These are phyloP conservation scores for Cyclostephanos tholiformis DNA, from an alignment of 108 stramenopile species.

Conservation along the genomic window DNA sequence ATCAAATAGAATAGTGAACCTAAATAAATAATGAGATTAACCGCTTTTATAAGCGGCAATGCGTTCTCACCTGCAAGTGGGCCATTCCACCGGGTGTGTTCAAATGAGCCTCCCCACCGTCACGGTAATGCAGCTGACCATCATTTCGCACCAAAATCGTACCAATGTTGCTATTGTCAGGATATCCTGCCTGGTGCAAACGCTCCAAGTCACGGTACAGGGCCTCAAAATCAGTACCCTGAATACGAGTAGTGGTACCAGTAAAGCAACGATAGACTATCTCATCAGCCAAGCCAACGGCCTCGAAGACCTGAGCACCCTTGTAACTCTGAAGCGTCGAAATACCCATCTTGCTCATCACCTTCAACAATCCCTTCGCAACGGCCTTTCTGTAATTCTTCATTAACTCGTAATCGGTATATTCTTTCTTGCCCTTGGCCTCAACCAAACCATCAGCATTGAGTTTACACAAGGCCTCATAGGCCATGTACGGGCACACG, in stretches of 20 bases:
- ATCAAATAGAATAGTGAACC: not conserved
- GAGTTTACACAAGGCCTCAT: conserved; percentile 96
- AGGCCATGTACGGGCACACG: conserved; percentile 97
- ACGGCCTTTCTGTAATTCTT: conserved; percentile 94
- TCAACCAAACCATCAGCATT: conserved; percentile 88
- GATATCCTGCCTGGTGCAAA: conserved; percentile 87
- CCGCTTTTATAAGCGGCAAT: not conserved
- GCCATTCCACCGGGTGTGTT: conserved; percentile 95
- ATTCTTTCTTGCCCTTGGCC: conserved; percentile 82
- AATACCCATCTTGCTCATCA: conserved; percentile 98
- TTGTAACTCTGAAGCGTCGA: conserved; percentile 96
- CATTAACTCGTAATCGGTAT: conserved; percentile 87
- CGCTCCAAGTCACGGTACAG: conserved; percentile 93
- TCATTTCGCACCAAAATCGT: conserved; percentile 88
- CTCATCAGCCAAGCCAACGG: conserved; percentile 94
- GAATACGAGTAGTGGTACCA: conserved; percentile 95
- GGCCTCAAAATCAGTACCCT: conserved; percentile 95
- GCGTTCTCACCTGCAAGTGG: conserved; percentile 75
- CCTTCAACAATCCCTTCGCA: conserved; percentile 95
- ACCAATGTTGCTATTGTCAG: conserved; percentile 54
- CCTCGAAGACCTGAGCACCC: conserved; percentile 97
- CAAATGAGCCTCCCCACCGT: conserved; percentile 97
- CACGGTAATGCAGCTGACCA: conserved; percentile 96
- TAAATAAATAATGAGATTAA: not conserved
- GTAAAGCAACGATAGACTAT: conserved; percentile 96